Base-by-base conservation (phyloP, 1,284 basidiomycete species). In the Amylostereum chailletii region DNA sequence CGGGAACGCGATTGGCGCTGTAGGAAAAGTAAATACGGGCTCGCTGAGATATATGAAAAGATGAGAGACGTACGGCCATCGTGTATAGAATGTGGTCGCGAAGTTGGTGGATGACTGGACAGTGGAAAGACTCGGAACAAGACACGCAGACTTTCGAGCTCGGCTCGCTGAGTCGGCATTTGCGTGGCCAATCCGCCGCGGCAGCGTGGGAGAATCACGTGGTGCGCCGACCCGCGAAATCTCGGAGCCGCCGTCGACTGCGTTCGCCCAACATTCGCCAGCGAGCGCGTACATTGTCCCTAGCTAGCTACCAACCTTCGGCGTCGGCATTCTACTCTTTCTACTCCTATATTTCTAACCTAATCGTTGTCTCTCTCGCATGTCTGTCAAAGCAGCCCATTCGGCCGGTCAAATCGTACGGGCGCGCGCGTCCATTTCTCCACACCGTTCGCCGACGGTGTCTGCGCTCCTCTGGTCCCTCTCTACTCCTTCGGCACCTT, bases 1-100 rank as follows among this genome's bases (percentile, higher is more conserved):
- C 82, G 78, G 52, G 76, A 71, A 55, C 82, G 77, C 50, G 79
- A 71, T 64, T 79, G 76, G 56, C 78, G 72, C 64, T 77, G 50
- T 67, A 58, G 42, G 71, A 70, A 58, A 5, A 54, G 10, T 57
- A 30, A 53, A 48, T 42, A 11, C 39, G 6, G 31, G 37, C 8
- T 8, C 26, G 26, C 36, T n/a, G 30, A n/a, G 8, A 42, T 31
- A 33, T 6, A 48, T n/a, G 30, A 19, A 38, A 38, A 19, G 26
- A 38, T 47, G 34, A 37, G 29, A 44, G 19, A 69, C 83, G 65
- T 65, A 85, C 83, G 71, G 83, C 68, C 84, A 86, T 86, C 58
- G 51, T 66, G 50, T 31, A 55, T 45, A 27, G 44, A 48, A 31
- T 42, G 43, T 26, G 51, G 49, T 46, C 48, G 45, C 32, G 42